Evolutionary conservation across 208 protist species (phyloP).

Genomic region (Leishmania tarentolae): DNA sequence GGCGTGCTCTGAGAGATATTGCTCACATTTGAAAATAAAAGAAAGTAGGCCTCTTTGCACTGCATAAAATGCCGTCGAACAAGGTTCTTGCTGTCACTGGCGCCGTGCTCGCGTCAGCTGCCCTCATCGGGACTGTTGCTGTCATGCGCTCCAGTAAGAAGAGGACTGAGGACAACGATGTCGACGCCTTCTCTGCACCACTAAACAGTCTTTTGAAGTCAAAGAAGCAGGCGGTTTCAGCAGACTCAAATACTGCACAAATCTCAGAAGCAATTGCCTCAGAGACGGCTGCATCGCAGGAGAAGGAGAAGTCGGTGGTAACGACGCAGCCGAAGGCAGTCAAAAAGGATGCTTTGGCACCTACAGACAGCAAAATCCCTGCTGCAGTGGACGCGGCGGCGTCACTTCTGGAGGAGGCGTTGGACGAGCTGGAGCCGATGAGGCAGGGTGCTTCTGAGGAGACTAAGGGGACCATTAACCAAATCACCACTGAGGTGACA

Average conservation of each 20-base stretch:
- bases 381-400: constrained; percentile 5
- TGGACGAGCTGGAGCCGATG: constrained; percentile 26
- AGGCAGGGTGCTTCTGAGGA: neutral
- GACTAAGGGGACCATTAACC: neutral
- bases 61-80: constrained; percentile 24
- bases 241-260: neutral
- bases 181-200: constrained; percentile 29
- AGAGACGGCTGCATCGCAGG: neutral
- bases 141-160: constrained; percentile 14
- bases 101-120: constrained; percentile 26
- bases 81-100: constrained; percentile 20
- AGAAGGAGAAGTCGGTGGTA: neutral
- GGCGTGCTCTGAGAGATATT: neutral
- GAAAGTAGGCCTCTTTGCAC: neutral
- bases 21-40: neutral
- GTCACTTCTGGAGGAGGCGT: constrained; percentile 31
- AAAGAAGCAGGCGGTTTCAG: constrained; percentile 15
- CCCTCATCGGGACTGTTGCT: constrained; percentile 21
- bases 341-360: neutral
- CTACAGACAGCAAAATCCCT: neutral
- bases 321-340: neutral
- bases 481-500: neutral
- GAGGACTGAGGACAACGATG: constrained; percentile 26
- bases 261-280: neutral
- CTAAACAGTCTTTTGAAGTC: constrained; percentile 6